Evolutionary conservation across 495 filamentous ascomycete genomes (phyloP).

Genomic region (Trichocladium uniseriatum): DNA sequence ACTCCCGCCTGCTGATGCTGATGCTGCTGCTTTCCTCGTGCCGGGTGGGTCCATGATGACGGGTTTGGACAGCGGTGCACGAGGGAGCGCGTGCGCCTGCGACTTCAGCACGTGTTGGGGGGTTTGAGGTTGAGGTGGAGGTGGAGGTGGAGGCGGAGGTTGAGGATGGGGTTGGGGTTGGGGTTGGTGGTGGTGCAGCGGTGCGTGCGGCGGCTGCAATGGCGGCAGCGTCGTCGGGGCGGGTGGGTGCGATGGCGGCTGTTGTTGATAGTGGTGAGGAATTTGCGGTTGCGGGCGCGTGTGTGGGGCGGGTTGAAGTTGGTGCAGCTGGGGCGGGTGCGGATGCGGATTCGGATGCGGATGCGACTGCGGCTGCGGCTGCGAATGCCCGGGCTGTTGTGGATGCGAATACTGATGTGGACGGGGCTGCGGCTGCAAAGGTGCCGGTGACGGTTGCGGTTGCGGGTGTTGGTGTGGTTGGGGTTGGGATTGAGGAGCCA

Average conservation of each 20-base stretch:
- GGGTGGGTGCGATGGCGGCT: neutral
- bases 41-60: constrained; percentile 35
- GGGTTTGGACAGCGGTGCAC: constrained; percentile 20
- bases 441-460: neutral
- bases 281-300: constrained; percentile 4
- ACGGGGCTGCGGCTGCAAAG: neutral
- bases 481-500: neutral
- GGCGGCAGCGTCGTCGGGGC: neutral
- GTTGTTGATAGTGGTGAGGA: neutral
- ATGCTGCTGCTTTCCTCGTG: constrained; percentile 9
- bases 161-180: constrained; percentile 1
- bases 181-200: constrained; percentile 7
- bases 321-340: neutral
- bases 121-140: neutral
- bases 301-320: constrained; percentile 1
- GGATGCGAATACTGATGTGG: neutral
- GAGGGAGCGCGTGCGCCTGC: neutral
- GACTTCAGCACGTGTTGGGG: neutral
- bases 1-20: constrained; percentile 9
- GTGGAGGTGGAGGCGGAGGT: too few relatives aligned
- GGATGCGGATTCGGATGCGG: neutral
- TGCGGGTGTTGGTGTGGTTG: neutral
- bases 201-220: constrained; percentile 8
- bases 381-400: too few relatives aligned
- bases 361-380: neutral